Base-by-base conservation (phyloP, 139 green algal genomes). In the Chlamydomonas sphaeroides region DNA sequence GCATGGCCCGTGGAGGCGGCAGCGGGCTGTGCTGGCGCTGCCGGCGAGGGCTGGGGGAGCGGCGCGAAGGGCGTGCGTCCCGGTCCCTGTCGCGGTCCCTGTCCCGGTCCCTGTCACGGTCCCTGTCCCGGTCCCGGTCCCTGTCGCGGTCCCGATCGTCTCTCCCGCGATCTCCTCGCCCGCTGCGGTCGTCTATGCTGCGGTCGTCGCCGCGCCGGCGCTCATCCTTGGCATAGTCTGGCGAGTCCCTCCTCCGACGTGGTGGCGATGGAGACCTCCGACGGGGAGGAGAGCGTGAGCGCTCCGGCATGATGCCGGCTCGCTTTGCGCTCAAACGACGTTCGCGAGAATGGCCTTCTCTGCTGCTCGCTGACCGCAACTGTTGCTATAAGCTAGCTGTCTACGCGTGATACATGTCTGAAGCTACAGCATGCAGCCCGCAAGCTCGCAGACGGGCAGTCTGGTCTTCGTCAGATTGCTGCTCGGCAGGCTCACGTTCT, bases 251-350 rank as follows among this genome's bases (percentile, higher is more conserved):
- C 5, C 35, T 35, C 33, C 51, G 49, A 33, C 51, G 49, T 6
- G 70, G 70, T 14, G 70, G 70, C 49, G 70, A 67, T 36, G 49
- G 49, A 26, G 70, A 78, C 51, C 70, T 49, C 51, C 51, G 66
- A 32, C 56, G 56, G 6, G 33, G 45, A 48, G 68, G 68, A 15
- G 70, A 78, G 0, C 30, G 49, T 42, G 70, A 78, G 15, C 70
- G 59, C 45, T 48, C 61, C 48, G 38, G 68, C 68, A 53, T 53
- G 45, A 10, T 53, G 45, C 45, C 45, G 45, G 45, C 14, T 14
- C 14, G 14, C 45, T 53, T 14, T 53, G 14, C 45, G n/a, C n/a
- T n/a, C n/a, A n/a, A n/a, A n/a, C n/a, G n/a, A n/a, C n/a, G n/a
- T n/a, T n/a, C n/a, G n/a, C n/a, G n/a, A n/a, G n/a, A n/a, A n/a